These are phyloP conservation scores for Pichia thaimueangensis DNA, from an alignment of 805 yeast species.

Conservation along the genomic window DNA sequence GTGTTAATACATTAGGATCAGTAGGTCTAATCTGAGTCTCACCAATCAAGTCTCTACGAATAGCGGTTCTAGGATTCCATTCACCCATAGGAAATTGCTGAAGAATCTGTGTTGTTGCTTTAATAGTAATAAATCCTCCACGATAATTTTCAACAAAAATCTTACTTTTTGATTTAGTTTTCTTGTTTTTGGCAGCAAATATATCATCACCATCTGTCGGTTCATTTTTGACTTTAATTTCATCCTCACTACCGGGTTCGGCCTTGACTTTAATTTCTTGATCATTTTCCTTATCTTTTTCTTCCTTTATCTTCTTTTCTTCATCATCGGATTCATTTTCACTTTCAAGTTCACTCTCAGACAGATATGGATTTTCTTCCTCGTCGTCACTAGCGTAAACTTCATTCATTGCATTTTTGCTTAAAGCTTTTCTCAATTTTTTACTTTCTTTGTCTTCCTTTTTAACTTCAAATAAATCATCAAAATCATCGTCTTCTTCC, in stretches of 20 bases:
- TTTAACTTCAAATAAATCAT: conserved; percentile 60
- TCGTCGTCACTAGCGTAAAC: conserved; percentile 83
- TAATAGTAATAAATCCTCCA: conserved; percentile 54
- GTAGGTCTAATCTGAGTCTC: conserved; percentile 1
- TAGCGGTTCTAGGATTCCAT: conserved; percentile 64
- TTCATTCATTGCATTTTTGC: conserved; percentile 79
- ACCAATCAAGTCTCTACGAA: conserved; percentile 20
- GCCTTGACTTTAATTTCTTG: conserved; percentile 21
- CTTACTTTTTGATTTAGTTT: conserved; percentile 13
- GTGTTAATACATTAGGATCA: conserved; percentile 34
- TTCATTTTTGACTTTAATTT: conserved; percentile 9
- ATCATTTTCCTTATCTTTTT: conserved; percentile 29
- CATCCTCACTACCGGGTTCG: conserved; percentile 9
- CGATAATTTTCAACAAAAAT: conserved; percentile 37
- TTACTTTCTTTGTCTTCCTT: conserved; percentile 89
- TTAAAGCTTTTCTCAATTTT: conserved; percentile 73
- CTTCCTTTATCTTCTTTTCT: conserved; percentile 25
- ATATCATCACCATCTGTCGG: not conserved
- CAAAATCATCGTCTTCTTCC: conserved; percentile 58
- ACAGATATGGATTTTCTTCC: conserved; percentile 66
- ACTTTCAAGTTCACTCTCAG: conserved; percentile 61
- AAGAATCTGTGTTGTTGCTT: conserved; percentile 56
- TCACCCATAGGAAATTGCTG: conserved; percentile 68
- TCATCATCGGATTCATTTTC: conserved; percentile 34
- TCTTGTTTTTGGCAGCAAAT: conserved; percentile 4